These are phyloP conservation scores for Fraxinus quadrangulata DNA, from an alignment of 257 asterid genomes.

Conservation along the genomic window DNA sequence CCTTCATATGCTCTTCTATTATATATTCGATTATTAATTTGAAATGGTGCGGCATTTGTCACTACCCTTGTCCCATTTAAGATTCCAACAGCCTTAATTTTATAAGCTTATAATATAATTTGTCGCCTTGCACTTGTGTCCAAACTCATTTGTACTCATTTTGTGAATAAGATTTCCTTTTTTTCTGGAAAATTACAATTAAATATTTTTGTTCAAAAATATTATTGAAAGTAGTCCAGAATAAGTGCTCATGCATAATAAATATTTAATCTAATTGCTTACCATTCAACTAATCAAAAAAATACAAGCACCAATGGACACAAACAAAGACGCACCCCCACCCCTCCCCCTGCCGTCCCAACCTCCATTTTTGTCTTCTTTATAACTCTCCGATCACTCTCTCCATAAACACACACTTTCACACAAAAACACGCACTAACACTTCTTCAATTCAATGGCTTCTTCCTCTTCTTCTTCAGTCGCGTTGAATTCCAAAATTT, in stretches of 20 bases:
- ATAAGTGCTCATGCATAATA: too few relatives aligned
- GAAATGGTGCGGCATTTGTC: constrained; percentile 19
- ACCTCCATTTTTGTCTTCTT: not conserved
- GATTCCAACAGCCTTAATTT: constrained; percentile 28
- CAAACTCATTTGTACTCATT: not conserved
- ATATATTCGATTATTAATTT: not conserved
- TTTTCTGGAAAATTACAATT: not conserved
- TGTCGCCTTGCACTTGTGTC: constrained; percentile 19
- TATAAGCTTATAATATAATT: constrained; percentile 5
- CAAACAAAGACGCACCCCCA: not conserved
- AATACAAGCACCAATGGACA: not conserved
- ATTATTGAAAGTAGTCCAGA: too few relatives aligned
- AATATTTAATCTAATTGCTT: too few relatives aligned
- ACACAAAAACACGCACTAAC: not conserved
- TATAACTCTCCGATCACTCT: constrained; percentile 17
- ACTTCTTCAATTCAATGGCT: constrained; percentile 36
- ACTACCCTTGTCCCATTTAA: constrained; percentile 10
- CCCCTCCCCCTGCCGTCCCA: constrained; percentile 33
- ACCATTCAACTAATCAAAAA: not conserved
- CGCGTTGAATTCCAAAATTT: constrained; percentile 20
- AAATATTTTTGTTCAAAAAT: too few relatives aligned
- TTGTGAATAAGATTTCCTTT: not conserved
- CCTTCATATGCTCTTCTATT: not conserved
- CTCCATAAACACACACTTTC: not conserved
- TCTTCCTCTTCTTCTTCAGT: constrained; percentile 40